phyloP scores from a whole-genome alignment of 805 yeast species.

The Vanderwaltozyma verrucispora region DNA sequence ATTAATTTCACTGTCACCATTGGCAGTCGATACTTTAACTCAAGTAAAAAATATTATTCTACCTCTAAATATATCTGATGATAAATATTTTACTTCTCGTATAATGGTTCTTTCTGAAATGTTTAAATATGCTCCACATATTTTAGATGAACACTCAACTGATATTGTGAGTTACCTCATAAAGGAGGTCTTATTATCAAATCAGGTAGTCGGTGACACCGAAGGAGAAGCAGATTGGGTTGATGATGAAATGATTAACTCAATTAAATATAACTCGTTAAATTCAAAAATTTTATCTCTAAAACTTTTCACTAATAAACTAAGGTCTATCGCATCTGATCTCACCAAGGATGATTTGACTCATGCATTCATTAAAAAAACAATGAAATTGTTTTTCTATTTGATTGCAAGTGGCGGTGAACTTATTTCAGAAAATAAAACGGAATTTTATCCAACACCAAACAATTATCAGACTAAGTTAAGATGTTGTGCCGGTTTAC shows the following conservation, averaged over 20 bases:
- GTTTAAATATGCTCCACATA: constrained; percentile 36
- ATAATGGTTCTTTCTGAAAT: constrained; percentile 53
- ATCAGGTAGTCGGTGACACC: constrained; percentile 30
- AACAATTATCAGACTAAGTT: constrained; percentile 46
- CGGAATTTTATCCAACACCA: constrained; percentile 51
- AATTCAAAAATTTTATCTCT: constrained; percentile 44
- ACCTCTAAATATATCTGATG: constrained; percentile 37
- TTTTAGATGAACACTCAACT: constrained; percentile 43
- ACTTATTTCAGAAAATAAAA: constrained; percentile 37
- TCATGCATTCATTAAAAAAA: constrained; percentile 45
- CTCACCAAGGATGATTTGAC: constrained; percentile 30
- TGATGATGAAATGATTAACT: constrained; percentile 29
- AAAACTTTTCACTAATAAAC: constrained; percentile 48
- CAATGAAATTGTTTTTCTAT: constrained; percentile 55
- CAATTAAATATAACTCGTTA: constrained; percentile 26
- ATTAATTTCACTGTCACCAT: constrained; percentile 39
- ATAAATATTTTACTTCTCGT: constrained; percentile 39
- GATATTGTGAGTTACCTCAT: constrained; percentile 52
- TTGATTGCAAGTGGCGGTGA: constrained; percentile 74
- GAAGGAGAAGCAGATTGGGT: constrained; percentile 35
- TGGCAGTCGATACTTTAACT: constrained; percentile 32
- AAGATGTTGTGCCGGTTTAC: constrained; percentile 58
- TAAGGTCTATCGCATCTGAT: constrained; percentile 31
- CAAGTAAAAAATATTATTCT: constrained; percentile 34
- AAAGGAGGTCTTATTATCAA: constrained; percentile 49